These are phyloP conservation scores for Omphalea diandra DNA, from an alignment of 441 rosid genomes.

Conservation along the genomic window DNA sequence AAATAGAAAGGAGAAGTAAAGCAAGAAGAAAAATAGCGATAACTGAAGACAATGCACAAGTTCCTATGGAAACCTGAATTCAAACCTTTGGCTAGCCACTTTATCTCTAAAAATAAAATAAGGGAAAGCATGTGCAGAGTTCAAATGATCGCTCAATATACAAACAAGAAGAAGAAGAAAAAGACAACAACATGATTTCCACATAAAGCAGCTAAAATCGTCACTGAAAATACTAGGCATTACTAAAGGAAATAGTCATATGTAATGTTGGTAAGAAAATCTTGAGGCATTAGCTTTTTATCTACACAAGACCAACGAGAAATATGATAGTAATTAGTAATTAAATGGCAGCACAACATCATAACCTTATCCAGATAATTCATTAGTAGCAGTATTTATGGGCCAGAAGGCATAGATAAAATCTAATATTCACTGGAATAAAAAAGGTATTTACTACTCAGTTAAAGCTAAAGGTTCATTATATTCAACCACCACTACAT, in stretches of 20 bases:
- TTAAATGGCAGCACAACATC: not conserved
- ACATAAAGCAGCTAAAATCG: not conserved
- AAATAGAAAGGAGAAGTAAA: not conserved
- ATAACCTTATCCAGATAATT: conserved; percentile 1
- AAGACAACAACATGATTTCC: not conserved
- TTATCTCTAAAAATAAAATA: not conserved
- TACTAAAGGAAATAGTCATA: not conserved
- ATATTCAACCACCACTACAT: not conserved
- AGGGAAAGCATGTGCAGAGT: not conserved
- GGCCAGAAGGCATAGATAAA: not conserved
- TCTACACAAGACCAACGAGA: not conserved
- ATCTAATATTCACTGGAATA: not conserved
- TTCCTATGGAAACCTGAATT: conserved; percentile 15
- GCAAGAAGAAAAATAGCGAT: not conserved
- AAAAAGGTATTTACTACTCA: not conserved
- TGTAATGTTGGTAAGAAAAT: not conserved
- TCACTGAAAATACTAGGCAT: not conserved
- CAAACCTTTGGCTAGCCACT: conserved; percentile 1
- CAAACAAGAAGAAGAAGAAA: conserved; percentile 1
- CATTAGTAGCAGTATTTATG: not conserved
- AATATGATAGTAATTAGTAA: not conserved
- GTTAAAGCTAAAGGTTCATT: not conserved
- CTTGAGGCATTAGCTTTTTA: not conserved
- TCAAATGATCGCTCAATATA: not conserved
- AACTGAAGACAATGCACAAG: conserved; percentile 8